These are phyloP conservation scores for Gautieria morchelliformis DNA, from an alignment of 768 basidiomycete species.

Conservation along the genomic window DNA sequence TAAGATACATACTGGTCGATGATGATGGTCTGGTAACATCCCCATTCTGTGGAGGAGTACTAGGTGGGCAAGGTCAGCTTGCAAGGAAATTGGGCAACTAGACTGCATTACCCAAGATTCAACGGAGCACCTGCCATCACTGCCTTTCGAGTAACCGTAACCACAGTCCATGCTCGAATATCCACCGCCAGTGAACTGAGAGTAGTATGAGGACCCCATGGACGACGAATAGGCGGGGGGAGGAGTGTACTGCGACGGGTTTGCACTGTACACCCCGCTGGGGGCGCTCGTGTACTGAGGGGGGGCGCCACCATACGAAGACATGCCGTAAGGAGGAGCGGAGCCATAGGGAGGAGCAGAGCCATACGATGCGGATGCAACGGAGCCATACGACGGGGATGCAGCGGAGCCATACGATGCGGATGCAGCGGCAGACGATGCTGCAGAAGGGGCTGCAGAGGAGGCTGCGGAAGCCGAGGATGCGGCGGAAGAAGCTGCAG, in stretches of 20 bases:
- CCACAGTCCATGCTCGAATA: constrained; percentile 61
- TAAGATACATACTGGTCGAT: constrained; percentile 31
- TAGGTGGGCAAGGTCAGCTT: constrained; percentile 6
- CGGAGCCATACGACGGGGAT: constrained; percentile 15
- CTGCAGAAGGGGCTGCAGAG: constrained; percentile 19
- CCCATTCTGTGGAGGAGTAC: constrained; percentile 23
- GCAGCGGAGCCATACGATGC: constrained; percentile 15
- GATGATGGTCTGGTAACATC: constrained; percentile 57
- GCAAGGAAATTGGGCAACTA: neutral
- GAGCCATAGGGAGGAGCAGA: constrained; percentile 7
- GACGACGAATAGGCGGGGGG: constrained; percentile 25
- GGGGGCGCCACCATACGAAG: neutral
- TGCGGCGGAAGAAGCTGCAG: constrained; percentile 21
- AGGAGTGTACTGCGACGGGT: constrained; percentile 24
- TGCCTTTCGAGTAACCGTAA: constrained; percentile 53
- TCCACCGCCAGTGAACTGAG: constrained; percentile 49
- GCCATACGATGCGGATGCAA: constrained; percentile 22
- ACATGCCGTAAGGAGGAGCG: constrained; percentile 2
- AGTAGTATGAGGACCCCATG: constrained; percentile 41
- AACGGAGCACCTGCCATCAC: constrained; percentile 43
- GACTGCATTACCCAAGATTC: constrained; percentile 46
- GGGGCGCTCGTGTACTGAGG: constrained; percentile 9
- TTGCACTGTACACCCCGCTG: constrained; percentile 9
- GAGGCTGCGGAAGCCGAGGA: constrained; percentile 15
- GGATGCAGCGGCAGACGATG: constrained; percentile 21